Conservation (phyloP, 2,329 filamentous ascomycete genomes). For the Dothistroma septosporum region DNA sequence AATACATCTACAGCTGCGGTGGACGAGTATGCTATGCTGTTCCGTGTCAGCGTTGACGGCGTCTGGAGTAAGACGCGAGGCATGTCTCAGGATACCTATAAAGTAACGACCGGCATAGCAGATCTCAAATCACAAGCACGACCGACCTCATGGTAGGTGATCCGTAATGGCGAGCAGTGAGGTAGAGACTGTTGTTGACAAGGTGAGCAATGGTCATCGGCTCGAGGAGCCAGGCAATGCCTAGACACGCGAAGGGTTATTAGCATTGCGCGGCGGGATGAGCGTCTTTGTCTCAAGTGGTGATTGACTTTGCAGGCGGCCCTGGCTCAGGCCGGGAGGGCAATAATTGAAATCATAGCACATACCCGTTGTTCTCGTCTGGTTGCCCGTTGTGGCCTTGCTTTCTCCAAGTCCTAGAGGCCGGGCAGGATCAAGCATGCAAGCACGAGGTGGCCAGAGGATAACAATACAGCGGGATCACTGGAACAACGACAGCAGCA, state of each 20-base stretch:
- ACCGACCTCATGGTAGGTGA: neutral
- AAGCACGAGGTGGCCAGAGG: constrained; percentile 4
- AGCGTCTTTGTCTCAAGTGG: constrained; percentile 9
- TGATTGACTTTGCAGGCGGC: constrained; percentile 15
- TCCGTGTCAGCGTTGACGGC: constrained; percentile 6
- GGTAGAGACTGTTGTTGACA: constrained; percentile 16
- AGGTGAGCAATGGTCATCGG: constrained; percentile 4
- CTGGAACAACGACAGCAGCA: constrained; percentile 8
- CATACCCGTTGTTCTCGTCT: constrained; percentile 16
- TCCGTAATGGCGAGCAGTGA: neutral
- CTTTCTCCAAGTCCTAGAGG: constrained; percentile 12
- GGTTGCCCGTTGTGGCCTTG: neutral
- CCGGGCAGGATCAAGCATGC: neutral
- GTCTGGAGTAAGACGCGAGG: neutral
- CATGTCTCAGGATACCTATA: constrained; percentile 5
- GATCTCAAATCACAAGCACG: neutral
- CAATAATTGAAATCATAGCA: constrained; percentile 7
- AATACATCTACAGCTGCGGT: constrained; percentile 18
- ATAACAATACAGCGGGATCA: neutral
- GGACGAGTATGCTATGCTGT: constrained; percentile 10
- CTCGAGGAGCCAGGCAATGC: constrained; percentile 3
- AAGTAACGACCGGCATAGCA: constrained; percentile 7
- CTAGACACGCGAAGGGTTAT: constrained; percentile 12
- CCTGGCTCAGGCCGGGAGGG: constrained; percentile 13
- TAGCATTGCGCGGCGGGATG: constrained; percentile 11